Conservation (phyloP, 1,139 yeast species). For the Candida tropicalis region DNA sequence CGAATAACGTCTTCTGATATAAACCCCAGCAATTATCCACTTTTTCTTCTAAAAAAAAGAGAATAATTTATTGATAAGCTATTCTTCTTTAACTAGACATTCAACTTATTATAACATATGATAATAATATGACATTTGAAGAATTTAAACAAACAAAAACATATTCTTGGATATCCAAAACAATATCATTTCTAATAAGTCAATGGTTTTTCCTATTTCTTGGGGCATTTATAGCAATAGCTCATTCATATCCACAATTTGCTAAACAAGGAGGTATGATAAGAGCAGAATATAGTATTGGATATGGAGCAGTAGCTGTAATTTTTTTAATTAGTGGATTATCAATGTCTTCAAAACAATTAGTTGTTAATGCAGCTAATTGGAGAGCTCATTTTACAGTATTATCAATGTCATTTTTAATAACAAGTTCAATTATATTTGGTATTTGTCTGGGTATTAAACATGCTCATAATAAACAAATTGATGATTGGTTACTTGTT, state of each 20-base stretch:
- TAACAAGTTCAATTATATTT: constrained; percentile 74
- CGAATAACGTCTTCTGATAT: too few relatives aligned
- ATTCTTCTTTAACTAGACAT: too few relatives aligned
- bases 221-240: constrained; percentile 73
- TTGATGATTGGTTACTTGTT: constrained; percentile 73
- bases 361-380: constrained; percentile 61
- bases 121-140: constrained; percentile 9
- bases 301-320: constrained; percentile 85
- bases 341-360: constrained; percentile 66
- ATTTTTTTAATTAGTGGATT: constrained; percentile 82
- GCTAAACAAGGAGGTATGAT: constrained; percentile 84
- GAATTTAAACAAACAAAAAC: constrained; percentile 12
- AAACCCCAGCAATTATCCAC: too few relatives aligned
- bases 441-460: constrained; percentile 74
- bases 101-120: background rate
- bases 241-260: constrained; percentile 77
- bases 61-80: too few relatives aligned
- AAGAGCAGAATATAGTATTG: constrained; percentile 71
- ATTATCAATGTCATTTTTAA: constrained; percentile 65
- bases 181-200: constrained; percentile 31
- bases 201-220: constrained; percentile 77
- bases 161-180: constrained; percentile 18
- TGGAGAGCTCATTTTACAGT: constrained; percentile 86
- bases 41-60: too few relatives aligned
- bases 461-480: constrained; percentile 55